Conservation (phyloP, 116 monocot genomes). For the Phalaenopsis hybrid region DNA sequence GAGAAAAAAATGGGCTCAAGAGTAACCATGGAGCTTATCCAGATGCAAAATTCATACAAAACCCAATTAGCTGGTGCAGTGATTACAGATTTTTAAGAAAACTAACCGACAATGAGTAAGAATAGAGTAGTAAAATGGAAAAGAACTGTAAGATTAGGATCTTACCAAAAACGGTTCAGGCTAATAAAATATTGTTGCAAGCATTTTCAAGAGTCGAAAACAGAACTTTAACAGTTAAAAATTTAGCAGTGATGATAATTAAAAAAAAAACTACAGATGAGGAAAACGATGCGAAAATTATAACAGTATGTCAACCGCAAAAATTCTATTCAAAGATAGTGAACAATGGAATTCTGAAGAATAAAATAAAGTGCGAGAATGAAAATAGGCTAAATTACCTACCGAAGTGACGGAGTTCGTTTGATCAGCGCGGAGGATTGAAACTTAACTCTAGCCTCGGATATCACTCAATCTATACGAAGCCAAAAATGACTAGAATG, state of each 20-base stretch:
- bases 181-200: neutral
- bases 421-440: too few species aligned
- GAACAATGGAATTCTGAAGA: neutral
- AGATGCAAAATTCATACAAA: neutral
- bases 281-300: neutral
- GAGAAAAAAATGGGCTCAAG: neutral
- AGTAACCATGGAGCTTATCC: neutral
- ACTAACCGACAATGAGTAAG: neutral
- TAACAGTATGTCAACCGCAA: neutral
- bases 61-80: neutral
- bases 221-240: neutral
- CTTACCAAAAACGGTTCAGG: neutral
- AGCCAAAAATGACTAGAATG: too few species aligned
- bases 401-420: too few species aligned
- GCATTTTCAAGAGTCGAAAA: neutral
- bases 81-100: neutral
- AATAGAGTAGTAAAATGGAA: neutral
- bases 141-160: neutral
- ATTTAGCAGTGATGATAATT: neutral
- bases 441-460: too few species aligned
- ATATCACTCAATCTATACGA: too few species aligned
- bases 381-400: too few species aligned
- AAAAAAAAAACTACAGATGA: neutral
- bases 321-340: neutral
- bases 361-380: neutral